These are phyloP conservation scores for Escallonia herrerae DNA, from an alignment of 129 eudicot genomes.

Conservation along the genomic window DNA sequence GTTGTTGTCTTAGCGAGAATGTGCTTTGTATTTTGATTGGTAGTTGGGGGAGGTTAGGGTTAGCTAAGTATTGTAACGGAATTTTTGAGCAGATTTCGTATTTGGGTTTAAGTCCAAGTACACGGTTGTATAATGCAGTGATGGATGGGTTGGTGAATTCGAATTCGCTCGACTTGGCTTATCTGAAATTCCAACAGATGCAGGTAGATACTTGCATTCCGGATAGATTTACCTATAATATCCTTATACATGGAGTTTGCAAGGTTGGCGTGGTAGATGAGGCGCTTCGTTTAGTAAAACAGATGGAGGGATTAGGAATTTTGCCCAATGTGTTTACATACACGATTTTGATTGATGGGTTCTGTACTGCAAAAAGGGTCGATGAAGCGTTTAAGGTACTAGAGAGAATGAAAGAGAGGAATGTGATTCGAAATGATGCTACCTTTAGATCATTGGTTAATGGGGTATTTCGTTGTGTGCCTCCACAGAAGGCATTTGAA, in stretches of 20 bases:
- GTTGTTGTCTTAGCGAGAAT: conserved; percentile 55
- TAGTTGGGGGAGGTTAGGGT: conserved; percentile 96
- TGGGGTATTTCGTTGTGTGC: conserved; percentile 61
- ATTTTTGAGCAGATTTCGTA: conserved; percentile 78
- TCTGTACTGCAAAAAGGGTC: conserved; percentile 66
- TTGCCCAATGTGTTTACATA: conserved; percentile 78
- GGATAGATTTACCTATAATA: conserved; percentile 90
- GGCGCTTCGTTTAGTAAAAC: conserved; percentile 68
- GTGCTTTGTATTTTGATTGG: conserved; percentile 59
- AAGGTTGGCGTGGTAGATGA: conserved; percentile 88
- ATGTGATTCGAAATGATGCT: conserved; percentile 73
- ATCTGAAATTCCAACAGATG: conserved; percentile 93
- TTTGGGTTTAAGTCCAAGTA: conserved; percentile 61
- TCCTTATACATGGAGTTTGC: conserved; percentile 88
- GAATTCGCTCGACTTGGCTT: conserved; percentile 86
- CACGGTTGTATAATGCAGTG: conserved; percentile 83
- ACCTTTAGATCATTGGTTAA: conserved; percentile 83
- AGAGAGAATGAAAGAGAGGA: conserved; percentile 64
- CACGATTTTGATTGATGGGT: conserved; percentile 82
- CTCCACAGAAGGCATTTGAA: conserved; percentile 46
- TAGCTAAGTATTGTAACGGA: conserved; percentile 72
- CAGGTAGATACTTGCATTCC: conserved; percentile 63
- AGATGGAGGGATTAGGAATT: conserved; percentile 65
- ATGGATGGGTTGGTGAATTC: conserved; percentile 78
- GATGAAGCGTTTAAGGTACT: conserved; percentile 68